phyloP scores from a whole-genome alignment of 31 red algal genomes.

The Bonnemaisonia californica region DNA sequence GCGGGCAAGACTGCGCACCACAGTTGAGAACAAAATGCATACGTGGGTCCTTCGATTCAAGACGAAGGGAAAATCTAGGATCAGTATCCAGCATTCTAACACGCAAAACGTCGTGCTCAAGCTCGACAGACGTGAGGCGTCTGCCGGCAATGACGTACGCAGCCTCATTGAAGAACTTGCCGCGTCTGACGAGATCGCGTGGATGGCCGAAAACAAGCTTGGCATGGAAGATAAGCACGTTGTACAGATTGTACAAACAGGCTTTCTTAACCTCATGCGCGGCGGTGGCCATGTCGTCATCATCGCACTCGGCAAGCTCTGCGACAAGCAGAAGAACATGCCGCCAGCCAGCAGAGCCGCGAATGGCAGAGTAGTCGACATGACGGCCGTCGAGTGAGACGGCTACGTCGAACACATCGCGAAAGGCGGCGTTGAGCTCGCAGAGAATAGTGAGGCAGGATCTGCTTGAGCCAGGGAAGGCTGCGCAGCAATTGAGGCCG shows the following conservation, averaged over 20 bases:
- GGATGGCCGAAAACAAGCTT: constrained; percentile 75
- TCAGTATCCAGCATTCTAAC: constrained; percentile 30
- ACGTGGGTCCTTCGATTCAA: constrained; percentile 70
- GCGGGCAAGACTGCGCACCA: constrained; percentile 82
- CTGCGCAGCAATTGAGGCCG: constrained; percentile 34
- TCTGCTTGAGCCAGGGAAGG: constrained; percentile 18
- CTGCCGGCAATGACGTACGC: constrained; percentile 72
- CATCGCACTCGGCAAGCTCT: constrained; percentile 49
- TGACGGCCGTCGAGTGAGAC: constrained; percentile 57
- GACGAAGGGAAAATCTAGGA: constrained; percentile 6
- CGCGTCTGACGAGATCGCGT: constrained; percentile 51
- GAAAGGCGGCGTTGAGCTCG: constrained; percentile 59
- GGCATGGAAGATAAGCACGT: constrained; percentile 67
- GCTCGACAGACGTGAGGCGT: constrained; percentile 49
- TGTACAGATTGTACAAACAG: constrained; percentile 71
- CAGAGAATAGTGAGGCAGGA: constrained; percentile 26
- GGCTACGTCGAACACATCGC: constrained; percentile 32
- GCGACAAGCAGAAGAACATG: constrained; percentile 33
- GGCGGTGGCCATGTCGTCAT: constrained; percentile 18
- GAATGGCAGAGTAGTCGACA: constrained; percentile 58
- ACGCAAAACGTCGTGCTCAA: constrained; percentile 75
- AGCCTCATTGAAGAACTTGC: constrained; percentile 80
- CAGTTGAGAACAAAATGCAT: constrained; percentile 95
- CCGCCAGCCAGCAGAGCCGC: constrained; percentile 50
- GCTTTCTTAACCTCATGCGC: constrained; percentile 29